phyloP scores from a whole-genome alignment of 169 alveolate genomes.

The Plasmodium gonderi region DNA sequence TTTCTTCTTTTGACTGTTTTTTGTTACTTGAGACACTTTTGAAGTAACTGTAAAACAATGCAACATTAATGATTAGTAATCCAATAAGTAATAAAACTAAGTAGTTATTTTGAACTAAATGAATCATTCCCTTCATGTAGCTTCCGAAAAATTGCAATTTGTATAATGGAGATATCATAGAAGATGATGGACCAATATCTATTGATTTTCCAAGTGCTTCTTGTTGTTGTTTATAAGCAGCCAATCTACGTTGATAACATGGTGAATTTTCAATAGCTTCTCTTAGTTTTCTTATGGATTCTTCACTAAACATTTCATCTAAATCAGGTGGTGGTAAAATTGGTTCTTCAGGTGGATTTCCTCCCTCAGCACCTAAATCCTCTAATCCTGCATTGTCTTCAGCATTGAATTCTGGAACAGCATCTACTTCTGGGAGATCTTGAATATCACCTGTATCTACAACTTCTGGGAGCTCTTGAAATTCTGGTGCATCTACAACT shows the following conservation, averaged over 20 bases:
- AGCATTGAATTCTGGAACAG: background rate
- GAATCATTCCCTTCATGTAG: conserved; percentile 3
- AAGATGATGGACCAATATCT: conserved; percentile 11
- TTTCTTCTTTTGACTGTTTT: background rate
- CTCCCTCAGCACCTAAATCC: background rate
- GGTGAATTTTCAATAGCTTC: conserved; percentile 20
- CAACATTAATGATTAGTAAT: background rate
- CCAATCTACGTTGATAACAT: conserved; percentile 22
- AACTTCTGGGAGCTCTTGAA: background rate
- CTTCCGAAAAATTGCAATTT: conserved; percentile 21
- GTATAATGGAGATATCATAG: conserved; percentile 32
- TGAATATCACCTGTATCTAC: background rate
- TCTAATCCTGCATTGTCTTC: background rate
- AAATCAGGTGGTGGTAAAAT: conserved; percentile 9
- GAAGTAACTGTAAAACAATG: background rate
- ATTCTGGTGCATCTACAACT: background rate
- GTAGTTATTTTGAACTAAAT: background rate
- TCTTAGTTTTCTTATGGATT: conserved; percentile 9
- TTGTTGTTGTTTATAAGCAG: background rate
- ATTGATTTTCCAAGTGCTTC: background rate
- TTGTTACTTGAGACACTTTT: background rate
- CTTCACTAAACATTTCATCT: conserved; percentile 32
- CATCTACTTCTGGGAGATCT: too few species aligned
- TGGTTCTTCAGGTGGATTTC: background rate
- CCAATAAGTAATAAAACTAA: background rate